Evolutionary conservation across 805 yeast genomes (phyloP).

Genomic region (Sporopachydermia lactativora): DNA sequence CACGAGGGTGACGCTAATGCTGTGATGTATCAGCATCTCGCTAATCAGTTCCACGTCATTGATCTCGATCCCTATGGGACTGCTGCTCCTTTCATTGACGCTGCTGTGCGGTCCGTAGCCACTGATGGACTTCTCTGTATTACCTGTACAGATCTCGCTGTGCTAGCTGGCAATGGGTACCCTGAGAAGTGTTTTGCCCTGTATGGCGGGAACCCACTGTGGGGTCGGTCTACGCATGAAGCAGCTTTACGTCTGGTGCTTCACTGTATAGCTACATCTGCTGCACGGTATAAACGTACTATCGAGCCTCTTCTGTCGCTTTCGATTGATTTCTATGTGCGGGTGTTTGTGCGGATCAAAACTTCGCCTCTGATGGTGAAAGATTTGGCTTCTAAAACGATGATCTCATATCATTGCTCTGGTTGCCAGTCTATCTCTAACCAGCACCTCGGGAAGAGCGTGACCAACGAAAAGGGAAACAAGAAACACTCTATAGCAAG

Average conservation of each 20-base stretch:
- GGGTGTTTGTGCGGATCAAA: slow-evolving; percentile 68
- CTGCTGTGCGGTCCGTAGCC: slow-evolving; percentile 72
- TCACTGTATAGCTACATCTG: slow-evolving; percentile 60
- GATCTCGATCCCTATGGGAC: slow-evolving; percentile 98
- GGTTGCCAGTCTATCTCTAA: slow-evolving; percentile 67
- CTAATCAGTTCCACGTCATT: slow-evolving; percentile 55
- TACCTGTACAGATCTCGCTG: slow-evolving; percentile 94
- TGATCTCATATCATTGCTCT: slow-evolving; percentile 69
- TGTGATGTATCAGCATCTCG: slow-evolving; percentile 44
- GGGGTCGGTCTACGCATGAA: slow-evolving; percentile 84
- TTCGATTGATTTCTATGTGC: slow-evolving; percentile 85
- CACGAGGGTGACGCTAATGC: slow-evolving; percentile 86
- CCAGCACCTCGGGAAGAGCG: slow-evolving; percentile 63
- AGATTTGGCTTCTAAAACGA: slow-evolving; percentile 58
- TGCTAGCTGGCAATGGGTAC: slow-evolving; percentile 88
- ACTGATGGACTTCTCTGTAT: slow-evolving; percentile 80
- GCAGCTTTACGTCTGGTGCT: slow-evolving; percentile 80
- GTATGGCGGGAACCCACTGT: slow-evolving; percentile 85
- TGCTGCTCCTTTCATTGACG: slow-evolving; percentile 89
- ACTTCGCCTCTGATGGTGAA: slow-evolving; percentile 76
- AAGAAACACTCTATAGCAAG: slow-evolving; percentile 21
- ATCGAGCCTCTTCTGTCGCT: slow-evolving; percentile 79
- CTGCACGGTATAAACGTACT: slow-evolving; percentile 78
- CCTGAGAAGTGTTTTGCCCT: slow-evolving; percentile 94
- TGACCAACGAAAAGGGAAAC: slow-evolving; percentile 11